These are phyloP conservation scores for Psidium friedrichsthalianum DNA, from an alignment of 345 rosid species.

Conservation along the genomic window DNA sequence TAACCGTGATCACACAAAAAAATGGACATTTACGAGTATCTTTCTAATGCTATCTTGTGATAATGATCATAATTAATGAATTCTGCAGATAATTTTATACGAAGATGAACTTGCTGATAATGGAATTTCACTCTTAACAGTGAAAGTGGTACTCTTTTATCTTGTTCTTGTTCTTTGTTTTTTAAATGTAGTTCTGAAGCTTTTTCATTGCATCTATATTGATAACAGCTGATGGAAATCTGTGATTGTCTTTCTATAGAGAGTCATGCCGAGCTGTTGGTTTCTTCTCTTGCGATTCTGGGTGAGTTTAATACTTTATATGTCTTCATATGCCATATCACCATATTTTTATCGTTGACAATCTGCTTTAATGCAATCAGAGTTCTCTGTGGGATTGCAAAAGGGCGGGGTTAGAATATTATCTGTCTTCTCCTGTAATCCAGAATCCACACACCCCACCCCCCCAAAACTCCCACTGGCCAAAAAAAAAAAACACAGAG, in stretches of 20 bases:
- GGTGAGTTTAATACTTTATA: slow-evolving; percentile 39
- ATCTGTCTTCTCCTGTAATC: not conserved
- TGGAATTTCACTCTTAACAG: slow-evolving; percentile 84
- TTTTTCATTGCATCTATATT: not conserved
- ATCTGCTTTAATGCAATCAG: not conserved
- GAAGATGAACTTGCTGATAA: slow-evolving; percentile 97
- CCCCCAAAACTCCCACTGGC: too few relatives aligned
- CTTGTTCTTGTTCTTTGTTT: not conserved
- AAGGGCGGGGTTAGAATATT: not conserved
- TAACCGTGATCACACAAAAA: not conserved
- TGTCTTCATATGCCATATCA: not conserved
- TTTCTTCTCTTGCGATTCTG: slow-evolving; percentile 93
- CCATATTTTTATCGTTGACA: not conserved
- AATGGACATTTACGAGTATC: not conserved
- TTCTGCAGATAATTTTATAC: slow-evolving; percentile 70
- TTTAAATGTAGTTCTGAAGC: not conserved
- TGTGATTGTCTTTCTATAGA: slow-evolving; percentile 24
- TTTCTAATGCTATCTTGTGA: not conserved
- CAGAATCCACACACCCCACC: not conserved
- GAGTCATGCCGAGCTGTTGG: slow-evolving; percentile 97
- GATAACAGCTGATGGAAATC: not conserved
- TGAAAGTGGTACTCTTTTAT: slow-evolving; percentile 69
- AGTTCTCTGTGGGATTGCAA: not conserved
- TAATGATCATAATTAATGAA: slow-evolving; percentile 7
- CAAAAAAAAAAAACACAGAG: too few relatives aligned